Percentiles rank a stretch among this genome's conserved stretches.
phyloP scores from a whole-genome alignment of 192 early-diverging fungal species.

The Chytriomyces confervae region DNA sequence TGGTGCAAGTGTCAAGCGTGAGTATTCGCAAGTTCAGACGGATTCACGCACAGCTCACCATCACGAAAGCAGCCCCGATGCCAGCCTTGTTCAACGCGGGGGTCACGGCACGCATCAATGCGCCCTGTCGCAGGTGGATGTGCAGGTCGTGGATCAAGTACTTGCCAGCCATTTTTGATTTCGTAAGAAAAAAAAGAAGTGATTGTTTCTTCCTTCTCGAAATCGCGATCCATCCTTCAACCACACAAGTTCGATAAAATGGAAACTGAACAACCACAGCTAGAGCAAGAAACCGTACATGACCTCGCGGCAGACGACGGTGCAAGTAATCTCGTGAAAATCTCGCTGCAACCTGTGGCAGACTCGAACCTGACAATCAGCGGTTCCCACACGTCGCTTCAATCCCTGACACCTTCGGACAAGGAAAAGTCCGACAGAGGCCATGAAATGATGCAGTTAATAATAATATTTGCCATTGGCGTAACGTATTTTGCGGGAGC shows the following conservation, averaged over 20 bases:
- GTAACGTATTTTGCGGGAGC: no score
- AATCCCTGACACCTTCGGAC: not conserved
- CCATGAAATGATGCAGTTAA: conserved; percentile 4
- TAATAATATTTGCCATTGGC: not conserved
- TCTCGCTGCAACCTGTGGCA: not conserved
- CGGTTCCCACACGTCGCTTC: not conserved
- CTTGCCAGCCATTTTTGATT: not conserved
- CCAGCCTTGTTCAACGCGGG: conserved; percentile 81
- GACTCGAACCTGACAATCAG: conserved; percentile 22
- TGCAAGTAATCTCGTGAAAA: conserved; percentile 1
- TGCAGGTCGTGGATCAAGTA: conserved; percentile 80
- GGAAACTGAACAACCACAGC: no score
- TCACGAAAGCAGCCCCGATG: conserved; percentile 85
- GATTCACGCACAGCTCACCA: conserved; percentile 59
- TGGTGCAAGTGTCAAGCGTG: conserved; percentile 40
- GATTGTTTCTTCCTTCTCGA: no score
- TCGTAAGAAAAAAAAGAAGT: not conserved
- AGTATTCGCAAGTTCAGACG: conserved; percentile 2
- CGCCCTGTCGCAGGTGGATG: conserved; percentile 90
- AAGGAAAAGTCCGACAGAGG: not conserved
- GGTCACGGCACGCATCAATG: conserved; percentile 89
- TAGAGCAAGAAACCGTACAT: no score
- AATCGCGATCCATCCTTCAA: no score
- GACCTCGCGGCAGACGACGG: no score
- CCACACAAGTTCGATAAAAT: no score